A percentile compares a stretch with the other conserved stretches of the same genome.
These are phyloP conservation scores for Colletotrichum kahawae DNA, from an alignment of 2,329 filamentous ascomycete genomes.

Conservation along the genomic window DNA sequence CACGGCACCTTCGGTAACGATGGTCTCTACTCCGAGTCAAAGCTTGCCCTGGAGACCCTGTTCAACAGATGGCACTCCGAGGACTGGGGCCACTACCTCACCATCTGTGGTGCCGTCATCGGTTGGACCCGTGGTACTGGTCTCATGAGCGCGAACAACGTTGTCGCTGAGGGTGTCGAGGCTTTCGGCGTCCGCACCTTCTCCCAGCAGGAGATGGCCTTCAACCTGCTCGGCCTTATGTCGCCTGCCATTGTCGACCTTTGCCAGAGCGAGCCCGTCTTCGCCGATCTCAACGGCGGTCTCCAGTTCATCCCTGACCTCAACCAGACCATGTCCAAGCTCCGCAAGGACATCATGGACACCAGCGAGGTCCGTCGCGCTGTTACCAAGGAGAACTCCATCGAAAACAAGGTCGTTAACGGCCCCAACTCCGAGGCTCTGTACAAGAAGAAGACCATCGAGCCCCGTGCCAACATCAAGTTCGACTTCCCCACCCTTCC, in stretches of 20 bases:
- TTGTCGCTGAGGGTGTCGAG: constrained; percentile 96
- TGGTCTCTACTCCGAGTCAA: constrained; percentile 97
- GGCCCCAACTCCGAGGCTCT: constrained; percentile 90
- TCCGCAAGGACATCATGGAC: constrained; percentile 94
- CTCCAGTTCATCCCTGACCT: constrained; percentile 97
- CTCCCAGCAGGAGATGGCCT: constrained; percentile 99
- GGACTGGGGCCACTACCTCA: constrained; percentile 96
- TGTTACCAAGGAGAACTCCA: constrained; percentile 92
- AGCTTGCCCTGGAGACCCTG: constrained; percentile 93
- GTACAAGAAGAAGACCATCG: constrained; percentile 92
- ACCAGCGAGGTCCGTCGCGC: constrained; percentile 92
- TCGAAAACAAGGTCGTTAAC: constrained; percentile 97
- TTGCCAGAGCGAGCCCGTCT: constrained; percentile 94
- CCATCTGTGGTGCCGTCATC: constrained; percentile 97
- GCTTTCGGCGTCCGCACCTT: constrained; percentile 97
- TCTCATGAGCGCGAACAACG: constrained; percentile 97
- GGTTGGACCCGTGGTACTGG: constrained; percentile 99
- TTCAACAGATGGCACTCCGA: constrained; percentile 99
- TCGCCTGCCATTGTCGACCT: constrained; percentile 91
- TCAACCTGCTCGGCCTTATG: constrained; percentile 97
- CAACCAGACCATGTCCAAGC: constrained; percentile 90
- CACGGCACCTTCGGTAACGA: constrained; percentile 98
- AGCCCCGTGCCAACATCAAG: constrained; percentile 97
- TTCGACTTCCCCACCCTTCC: constrained; percentile 92
- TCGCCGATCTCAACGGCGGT: constrained; percentile 96